Base-by-base conservation (phyloP, 1,284 basidiomycete genomes). In the Moesziomyces antarcticus region DNA sequence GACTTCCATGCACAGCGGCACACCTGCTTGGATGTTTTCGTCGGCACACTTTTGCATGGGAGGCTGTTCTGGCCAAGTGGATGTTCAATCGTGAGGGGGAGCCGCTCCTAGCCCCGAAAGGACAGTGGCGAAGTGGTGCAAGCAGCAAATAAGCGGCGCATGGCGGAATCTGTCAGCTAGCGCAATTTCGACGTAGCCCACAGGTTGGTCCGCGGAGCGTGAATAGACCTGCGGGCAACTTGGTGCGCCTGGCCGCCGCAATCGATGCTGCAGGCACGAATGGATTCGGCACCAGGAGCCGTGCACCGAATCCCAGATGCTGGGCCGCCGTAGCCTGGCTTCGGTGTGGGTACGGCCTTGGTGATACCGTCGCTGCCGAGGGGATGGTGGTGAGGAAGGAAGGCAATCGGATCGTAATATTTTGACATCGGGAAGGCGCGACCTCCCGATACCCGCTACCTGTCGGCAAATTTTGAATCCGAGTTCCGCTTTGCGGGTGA, bases 121-220 rank as follows among this genome's bases (percentile, higher is more conserved):
- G n/a, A n/a, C 16, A 40, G 18, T 1, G 16, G 14, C 4, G 14
- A 18, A 18, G 11, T 40, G 14, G 37, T 40, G 37, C 37, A 40
- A 40, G 37, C 37, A 16, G 16, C 37, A 40, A 40, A 40, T 18
- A 40, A 16, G 14, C 1, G 37, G 37, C 37, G 37, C 37, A 40
- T 54, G 45, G 65, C 65, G 56, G 47, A 61, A 43, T 57, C 61
- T 45, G 58, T 58, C 65, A 68, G 58, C 49, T 68, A 41, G 47
- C 33, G 58, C 54, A 20, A 22, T 53, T 57, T 57, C 61, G 65
- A 68, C 65, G 43, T 68, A 55, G 50, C 50, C 1, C 65, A 55
- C 22, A 5, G 47, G 50, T 50, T 61, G 65, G 64, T 48, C 33
- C 5, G 18, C 11, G 20, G 3, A 20, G 9, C 6, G 11, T 21